phyloP scores from a whole-genome alignment of 352 stramenopile genomes.

The Globisporangium lucens region DNA sequence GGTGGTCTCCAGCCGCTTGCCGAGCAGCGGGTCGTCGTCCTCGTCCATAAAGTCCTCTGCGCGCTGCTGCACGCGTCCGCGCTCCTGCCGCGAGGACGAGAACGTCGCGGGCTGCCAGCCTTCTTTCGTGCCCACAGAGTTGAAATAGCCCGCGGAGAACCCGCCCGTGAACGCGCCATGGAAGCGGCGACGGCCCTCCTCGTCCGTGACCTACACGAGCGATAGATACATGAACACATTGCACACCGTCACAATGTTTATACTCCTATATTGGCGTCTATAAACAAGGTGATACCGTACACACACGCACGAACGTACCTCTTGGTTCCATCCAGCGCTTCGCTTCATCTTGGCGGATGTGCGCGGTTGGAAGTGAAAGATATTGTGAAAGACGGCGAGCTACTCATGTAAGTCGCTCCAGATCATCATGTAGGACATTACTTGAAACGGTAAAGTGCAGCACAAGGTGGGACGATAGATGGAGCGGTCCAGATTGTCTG shows the following conservation, averaged over 20 bases:
- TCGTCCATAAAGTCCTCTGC: constrained; percentile 94
- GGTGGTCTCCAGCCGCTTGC: constrained; percentile 68
- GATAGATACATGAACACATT: not conserved
- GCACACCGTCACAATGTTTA: not conserved
- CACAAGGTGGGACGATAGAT: not conserved
- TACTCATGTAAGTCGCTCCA: not conserved
- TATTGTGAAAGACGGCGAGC: not conserved
- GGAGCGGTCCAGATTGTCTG: constrained; percentile 2
- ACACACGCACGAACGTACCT: constrained; percentile 28
- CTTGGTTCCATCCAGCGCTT: constrained; percentile 44
- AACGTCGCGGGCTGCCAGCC: constrained; percentile 87
- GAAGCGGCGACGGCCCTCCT: constrained; percentile 78
- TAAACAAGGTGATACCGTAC: not conserved
- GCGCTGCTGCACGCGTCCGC: constrained; percentile 41
- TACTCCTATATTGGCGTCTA: not conserved
- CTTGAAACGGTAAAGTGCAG: not conserved
- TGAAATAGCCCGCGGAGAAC: constrained; percentile 93
- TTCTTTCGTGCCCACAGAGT: constrained; percentile 89
- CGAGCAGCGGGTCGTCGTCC: constrained; percentile 89
- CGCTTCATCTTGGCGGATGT: constrained; percentile 39
- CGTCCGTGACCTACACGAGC: constrained; percentile 55
- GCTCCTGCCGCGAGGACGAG: constrained; percentile 63
- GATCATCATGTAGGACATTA: not conserved
- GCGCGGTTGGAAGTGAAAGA: not conserved
- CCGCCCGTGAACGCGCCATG: constrained; percentile 94